phyloP scores from a whole-genome alignment of 805 yeast genomes.

The Yarrowia yakushimensis region DNA sequence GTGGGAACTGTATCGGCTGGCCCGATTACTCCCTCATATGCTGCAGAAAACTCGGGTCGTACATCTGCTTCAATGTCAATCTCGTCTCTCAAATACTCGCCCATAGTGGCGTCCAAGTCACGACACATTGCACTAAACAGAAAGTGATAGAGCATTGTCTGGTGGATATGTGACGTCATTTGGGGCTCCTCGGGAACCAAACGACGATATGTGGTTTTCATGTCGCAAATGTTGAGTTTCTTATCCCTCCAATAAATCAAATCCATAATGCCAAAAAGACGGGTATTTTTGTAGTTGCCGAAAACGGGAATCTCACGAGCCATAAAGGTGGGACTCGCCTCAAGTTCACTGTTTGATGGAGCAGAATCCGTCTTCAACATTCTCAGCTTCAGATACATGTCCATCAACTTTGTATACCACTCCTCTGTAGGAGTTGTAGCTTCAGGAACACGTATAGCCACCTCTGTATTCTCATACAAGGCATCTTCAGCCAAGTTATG shows the following conservation, averaged over 20 bases:
- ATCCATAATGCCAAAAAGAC: conserved; percentile 11
- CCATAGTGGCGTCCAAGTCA: neutral
- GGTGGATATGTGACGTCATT: neutral
- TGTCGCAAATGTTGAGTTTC: conserved; percentile 11
- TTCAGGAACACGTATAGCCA: neutral
- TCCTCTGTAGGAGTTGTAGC: neutral
- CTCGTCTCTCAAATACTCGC: conserved; percentile 11
- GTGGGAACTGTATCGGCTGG: neutral
- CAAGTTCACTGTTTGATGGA: neutral
- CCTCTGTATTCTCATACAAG: neutral
- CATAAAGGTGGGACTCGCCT: neutral
- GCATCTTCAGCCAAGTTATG: neutral
- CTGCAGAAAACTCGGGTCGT: neutral
- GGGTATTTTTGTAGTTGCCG: conserved; percentile 6
- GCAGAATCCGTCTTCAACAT: neutral
- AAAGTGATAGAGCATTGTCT: conserved; percentile 9
- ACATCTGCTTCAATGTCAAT: neutral
- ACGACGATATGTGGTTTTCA: neutral
- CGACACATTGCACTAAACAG: conserved; percentile 1
- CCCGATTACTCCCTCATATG: neutral
- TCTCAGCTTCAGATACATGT: neutral
- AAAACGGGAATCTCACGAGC: conserved; percentile 12
- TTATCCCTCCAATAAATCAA: conserved; percentile 14
- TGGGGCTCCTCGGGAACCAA: neutral
- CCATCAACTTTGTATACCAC: neutral